Evolutionary conservation across 495 filamentous ascomycete genomes (phyloP), one percentile per base, ranked within the genome.

Genomic region (Hypomontagnella monticulosa): DNA sequence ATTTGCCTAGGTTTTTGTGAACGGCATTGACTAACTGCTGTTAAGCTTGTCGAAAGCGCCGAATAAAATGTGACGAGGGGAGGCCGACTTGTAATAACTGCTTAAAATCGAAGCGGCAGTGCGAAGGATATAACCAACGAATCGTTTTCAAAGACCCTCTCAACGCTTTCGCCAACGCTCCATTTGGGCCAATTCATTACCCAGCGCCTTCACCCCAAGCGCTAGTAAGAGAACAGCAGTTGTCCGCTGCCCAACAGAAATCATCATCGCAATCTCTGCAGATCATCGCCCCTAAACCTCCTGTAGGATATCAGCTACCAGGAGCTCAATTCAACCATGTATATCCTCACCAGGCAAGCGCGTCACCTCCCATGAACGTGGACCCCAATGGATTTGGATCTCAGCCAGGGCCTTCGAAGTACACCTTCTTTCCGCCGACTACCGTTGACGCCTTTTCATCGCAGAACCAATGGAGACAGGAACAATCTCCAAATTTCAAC

Each of bases 21-120:
- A 15, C 32, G 20, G 44, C 20, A 41, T 36, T 30, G 49, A 41
- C 71, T 75, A 36, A 74, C 61, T 36, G 38, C 18, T 23, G 59
- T 60, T 16, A 70, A 96, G 92, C 95, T 50, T 99, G 95, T 81
- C 90, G 95, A 50, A 93, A 89, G 76, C 88, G 95, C 15, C 91
- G 95, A 47, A 98, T 99, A 74, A 99, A 99, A 78, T 99, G 95
- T 74, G 95, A 94, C 49, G 95, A 98, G 73, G 93, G 95, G 73
- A 91, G 91, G 56, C 95, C 94, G 46, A 93, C 87, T 12, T 98
- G 95, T 79, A 86, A 83, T 61, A 83, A 98, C 73, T 99, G 95
- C 78, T 87, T 93, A 75, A 97, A 97, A 72, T 97, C 94, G 9
- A 97, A 95, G 75, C 87, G 95, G 9, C 82, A 88, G 38, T 99